Evolutionary conservation across 2,329 filamentous ascomycete genomes (phyloP).

Genomic region (Keithomyces neogunnii): DNA sequence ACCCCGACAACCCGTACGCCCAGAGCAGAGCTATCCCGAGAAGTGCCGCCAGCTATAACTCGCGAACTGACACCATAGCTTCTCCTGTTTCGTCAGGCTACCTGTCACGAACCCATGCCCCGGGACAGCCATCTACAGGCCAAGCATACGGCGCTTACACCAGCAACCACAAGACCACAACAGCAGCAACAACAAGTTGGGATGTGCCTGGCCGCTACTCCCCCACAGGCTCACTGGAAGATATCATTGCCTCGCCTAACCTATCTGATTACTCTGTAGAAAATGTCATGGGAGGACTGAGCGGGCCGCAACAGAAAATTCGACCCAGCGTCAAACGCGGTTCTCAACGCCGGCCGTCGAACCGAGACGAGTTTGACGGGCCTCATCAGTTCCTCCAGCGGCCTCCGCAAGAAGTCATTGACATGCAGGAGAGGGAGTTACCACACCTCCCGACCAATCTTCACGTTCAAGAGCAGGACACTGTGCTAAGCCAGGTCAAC

Average conservation of each 20-base stretch:
- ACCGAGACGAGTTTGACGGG: constrained; percentile 83
- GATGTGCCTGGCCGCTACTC: constrained; percentile 44
- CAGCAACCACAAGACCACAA: constrained; percentile 17
- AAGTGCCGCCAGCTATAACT: constrained; percentile 24
- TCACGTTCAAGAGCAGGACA: constrained; percentile 76
- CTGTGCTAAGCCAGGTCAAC: constrained; percentile 71
- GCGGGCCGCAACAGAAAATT: constrained; percentile 31
- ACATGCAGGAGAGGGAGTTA: constrained; percentile 70
- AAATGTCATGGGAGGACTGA: constrained; percentile 30
- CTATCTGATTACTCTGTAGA: constrained; percentile 54
- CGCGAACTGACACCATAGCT: constrained; percentile 28
- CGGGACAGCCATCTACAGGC: constrained; percentile 23
- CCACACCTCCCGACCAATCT: constrained; percentile 77
- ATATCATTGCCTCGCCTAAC: constrained; percentile 48
- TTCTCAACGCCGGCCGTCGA: constrained; percentile 62
- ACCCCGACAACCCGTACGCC: constrained; percentile 26
- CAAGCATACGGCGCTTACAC: constrained; percentile 29
- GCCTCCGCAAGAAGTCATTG: constrained; percentile 61
- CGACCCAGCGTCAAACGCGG: constrained; percentile 40
- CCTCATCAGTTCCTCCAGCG: constrained; percentile 74
- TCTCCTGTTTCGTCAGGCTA: constrained; percentile 32
- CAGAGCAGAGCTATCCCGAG: constrained; percentile 10
- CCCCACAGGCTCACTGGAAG: constrained; percentile 49
- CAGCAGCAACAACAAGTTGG: constrained; percentile 4
- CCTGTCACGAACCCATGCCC: constrained; percentile 32